Conservation (phyloP, 2,329 filamentous ascomycete genomes). For the Colletotrichum magnum region DNA sequence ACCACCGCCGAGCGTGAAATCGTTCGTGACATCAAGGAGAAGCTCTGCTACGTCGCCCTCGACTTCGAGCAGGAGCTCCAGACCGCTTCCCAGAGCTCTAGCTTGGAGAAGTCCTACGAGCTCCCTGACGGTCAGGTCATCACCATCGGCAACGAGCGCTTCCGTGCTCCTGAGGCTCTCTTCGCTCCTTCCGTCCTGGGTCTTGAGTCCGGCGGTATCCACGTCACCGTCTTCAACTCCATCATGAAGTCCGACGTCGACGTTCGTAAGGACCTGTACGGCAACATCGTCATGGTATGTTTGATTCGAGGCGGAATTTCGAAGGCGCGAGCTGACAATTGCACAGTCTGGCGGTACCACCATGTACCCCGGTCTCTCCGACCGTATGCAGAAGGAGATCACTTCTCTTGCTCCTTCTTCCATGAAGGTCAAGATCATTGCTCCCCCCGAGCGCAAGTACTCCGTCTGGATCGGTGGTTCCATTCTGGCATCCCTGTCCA, state of each 20-base stretch:
- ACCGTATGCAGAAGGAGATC: slow-evolving; percentile 99
- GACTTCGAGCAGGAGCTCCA: slow-evolving; percentile 99
- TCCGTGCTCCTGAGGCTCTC: slow-evolving; percentile 99
- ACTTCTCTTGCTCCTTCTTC: slow-evolving; percentile 98
- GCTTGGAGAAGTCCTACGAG: slow-evolving; percentile 99
- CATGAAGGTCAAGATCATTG: slow-evolving; percentile 99
- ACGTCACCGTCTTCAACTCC: slow-evolving; percentile 99
- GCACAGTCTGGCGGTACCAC: slow-evolving; percentile 98
- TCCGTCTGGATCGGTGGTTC: slow-evolving; percentile 99
- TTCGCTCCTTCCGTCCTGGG: slow-evolving; percentile 99
- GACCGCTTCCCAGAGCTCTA: slow-evolving; percentile 98
- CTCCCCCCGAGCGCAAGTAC: slow-evolving; percentile 99
- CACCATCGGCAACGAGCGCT: slow-evolving; percentile 99
- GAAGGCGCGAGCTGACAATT: slow-evolving; percentile 49
- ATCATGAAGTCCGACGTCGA: slow-evolving; percentile 99
- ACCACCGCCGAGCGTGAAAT: slow-evolving; percentile 99
- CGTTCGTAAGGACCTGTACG: slow-evolving; percentile 99
- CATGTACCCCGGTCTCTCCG: slow-evolving; percentile 99
- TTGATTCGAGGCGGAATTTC: slow-evolving; percentile 21
- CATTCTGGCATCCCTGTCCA: slow-evolving; percentile 98
- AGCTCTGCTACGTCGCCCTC: slow-evolving; percentile 99
- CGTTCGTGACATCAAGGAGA: slow-evolving; percentile 99
- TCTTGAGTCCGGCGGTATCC: slow-evolving; percentile 98
- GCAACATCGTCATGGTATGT: slow-evolving; percentile 99
- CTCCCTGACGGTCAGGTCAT: slow-evolving; percentile 99